phyloP scores from a whole-genome alignment of 2,329 filamentous ascomycete species.

The Phyllosticta citriasiana region DNA sequence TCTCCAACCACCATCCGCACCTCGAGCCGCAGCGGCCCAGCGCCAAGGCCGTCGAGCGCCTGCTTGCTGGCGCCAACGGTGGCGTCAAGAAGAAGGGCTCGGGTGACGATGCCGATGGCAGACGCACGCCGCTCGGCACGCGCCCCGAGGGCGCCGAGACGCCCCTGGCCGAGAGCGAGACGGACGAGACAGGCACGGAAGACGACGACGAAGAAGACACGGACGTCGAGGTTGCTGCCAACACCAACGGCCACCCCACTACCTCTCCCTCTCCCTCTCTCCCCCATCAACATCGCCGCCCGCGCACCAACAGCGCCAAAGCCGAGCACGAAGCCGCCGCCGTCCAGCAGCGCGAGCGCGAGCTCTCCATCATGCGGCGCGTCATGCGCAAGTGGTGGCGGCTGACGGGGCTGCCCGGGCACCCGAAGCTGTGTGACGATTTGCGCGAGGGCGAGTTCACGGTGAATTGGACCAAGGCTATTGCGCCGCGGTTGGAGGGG shows the following conservation, averaged over 20 bases:
- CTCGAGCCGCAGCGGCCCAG: constrained; percentile 29
- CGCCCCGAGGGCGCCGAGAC: constrained; percentile 17
- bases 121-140: constrained; percentile 10
- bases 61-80: not conserved
- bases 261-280: constrained; percentile 11
- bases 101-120: constrained; percentile 12
- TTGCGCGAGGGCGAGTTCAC: constrained; percentile 50
- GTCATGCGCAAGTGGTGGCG: constrained; percentile 66
- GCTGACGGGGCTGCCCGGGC: constrained; percentile 50
- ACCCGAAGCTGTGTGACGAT: constrained; percentile 41
- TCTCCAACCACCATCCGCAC: constrained; percentile 45
- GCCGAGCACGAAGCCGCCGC: not conserved
- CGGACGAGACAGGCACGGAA: constrained; percentile 11
- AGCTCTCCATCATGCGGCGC: constrained; percentile 56
- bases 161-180: constrained; percentile 19
- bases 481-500: constrained; percentile 68
- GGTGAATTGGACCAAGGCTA: constrained; percentile 67
- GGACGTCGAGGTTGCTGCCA: constrained; percentile 31
- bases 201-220: not conserved
- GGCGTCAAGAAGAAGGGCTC: constrained; percentile 6
- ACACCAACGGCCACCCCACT: constrained; percentile 31
- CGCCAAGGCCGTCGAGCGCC: constrained; percentile 11
- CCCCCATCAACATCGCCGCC: not conserved
- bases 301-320: not conserved
- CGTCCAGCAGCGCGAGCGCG: constrained; percentile 30